Percentiles rank a stretch among this genome's conserved stretches.
phyloP scores from a whole-genome alignment of 192 early-diverging fungal genomes.

The Dissophora ornata region DNA sequence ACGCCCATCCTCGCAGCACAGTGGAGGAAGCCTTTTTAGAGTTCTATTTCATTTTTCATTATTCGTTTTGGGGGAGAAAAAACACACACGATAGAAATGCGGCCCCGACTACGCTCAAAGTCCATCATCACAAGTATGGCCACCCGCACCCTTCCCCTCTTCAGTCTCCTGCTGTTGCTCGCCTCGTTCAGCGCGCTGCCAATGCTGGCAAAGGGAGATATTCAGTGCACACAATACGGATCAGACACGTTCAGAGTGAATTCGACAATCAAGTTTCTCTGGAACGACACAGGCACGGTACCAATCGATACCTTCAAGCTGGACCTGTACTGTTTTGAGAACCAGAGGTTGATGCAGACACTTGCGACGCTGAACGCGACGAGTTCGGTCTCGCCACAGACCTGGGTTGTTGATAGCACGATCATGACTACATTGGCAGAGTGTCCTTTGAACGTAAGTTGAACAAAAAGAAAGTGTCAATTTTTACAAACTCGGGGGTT shows the following conservation, averaged over 20 bases:
- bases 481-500: too few species aligned
- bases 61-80: too few species aligned
- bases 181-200: neutral
- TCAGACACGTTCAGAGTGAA: conserved; percentile 25
- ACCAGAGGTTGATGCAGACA: conserved; percentile 20
- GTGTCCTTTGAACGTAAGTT: conserved; percentile 31
- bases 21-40: too few species aligned
- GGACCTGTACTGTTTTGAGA: conserved; percentile 29
- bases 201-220: conserved; percentile 2
- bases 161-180: neutral
- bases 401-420: conserved; percentile 25
- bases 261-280: conserved; percentile 22
- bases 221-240: conserved; percentile 24
- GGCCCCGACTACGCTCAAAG: too few species aligned
- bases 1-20: too few species aligned
- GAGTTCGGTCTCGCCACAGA: conserved; percentile 1
- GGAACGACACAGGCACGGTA: conserved; percentile 19
- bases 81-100: too few species aligned
- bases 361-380: conserved; percentile 21
- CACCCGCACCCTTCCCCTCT: neutral
- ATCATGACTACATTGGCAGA: conserved; percentile 7
- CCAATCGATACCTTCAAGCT: conserved; percentile 25
- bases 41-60: too few species aligned
- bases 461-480: neutral
- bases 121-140: too few species aligned